These are phyloP conservation scores for Candida freyschussii DNA, from an alignment of 1,139 yeast genomes.

Conservation along the genomic window DNA sequence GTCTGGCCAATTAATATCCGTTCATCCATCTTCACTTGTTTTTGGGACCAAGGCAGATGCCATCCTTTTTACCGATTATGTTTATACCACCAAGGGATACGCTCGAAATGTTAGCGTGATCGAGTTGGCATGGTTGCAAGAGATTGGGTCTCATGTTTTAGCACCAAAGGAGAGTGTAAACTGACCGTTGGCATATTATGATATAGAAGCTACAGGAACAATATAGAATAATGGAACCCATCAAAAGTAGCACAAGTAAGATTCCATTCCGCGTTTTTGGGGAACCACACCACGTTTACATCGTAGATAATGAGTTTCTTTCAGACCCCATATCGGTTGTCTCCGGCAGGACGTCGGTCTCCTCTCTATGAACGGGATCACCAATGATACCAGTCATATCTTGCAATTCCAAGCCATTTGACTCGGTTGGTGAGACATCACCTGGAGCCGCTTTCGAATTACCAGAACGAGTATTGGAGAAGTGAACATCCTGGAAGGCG, in stretches of 20 bases:
- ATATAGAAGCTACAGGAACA: conserved; percentile 3
- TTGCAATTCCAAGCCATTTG: conserved; percentile 4
- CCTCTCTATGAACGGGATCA: conserved; percentile 12
- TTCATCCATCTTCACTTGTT: conserved; percentile 88
- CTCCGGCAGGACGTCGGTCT: conserved; percentile 7
- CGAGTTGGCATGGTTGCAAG: conserved; percentile 82
- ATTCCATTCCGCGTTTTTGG: background rate
- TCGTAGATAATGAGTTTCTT: conserved; percentile 6
- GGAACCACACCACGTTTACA: conserved; percentile 1
- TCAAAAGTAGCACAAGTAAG: background rate
- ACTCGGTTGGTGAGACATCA: too few relatives aligned
- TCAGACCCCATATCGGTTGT: conserved; percentile 8
- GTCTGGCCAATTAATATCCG: conserved; percentile 73
- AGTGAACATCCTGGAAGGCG: conserved; percentile 12
- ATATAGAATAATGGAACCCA: background rate
- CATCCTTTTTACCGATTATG: conserved; percentile 91
- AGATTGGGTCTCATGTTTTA: conserved; percentile 34
- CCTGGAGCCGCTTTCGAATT: too few relatives aligned
- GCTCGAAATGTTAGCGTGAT: conserved; percentile 87
- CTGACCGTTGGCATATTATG: conserved; percentile 1
- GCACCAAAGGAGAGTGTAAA: conserved; percentile 15
- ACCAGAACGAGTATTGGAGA: conserved; percentile 4
- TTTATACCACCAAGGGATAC: conserved; percentile 87
- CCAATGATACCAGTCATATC: conserved; percentile 7
- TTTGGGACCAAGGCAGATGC: conserved; percentile 84